Conservation (phyloP, 1,139 yeast genomes). For the Kodamaea anthophila region DNA sequence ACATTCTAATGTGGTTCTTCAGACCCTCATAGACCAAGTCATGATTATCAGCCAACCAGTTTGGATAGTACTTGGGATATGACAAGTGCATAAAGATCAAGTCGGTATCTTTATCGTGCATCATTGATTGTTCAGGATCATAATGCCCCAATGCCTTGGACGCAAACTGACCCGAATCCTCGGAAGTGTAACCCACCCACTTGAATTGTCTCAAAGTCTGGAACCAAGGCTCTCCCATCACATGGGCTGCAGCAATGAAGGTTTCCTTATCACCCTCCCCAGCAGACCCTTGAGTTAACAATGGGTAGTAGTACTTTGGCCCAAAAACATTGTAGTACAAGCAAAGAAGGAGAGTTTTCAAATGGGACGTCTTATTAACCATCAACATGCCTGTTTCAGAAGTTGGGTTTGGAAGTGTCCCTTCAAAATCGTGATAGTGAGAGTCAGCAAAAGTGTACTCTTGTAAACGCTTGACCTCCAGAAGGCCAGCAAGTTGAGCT, state of each 20-base stretch:
- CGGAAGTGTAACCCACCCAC: constrained; percentile 48
- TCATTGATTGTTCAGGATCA: constrained; percentile 39
- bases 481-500: constrained; percentile 16
- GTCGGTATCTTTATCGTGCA: constrained; percentile 19
- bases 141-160: constrained; percentile 59
- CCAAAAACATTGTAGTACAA: constrained; percentile 59
- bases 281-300: constrained; percentile 61
- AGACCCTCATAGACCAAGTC: constrained; percentile 34
- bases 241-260: constrained; percentile 58
- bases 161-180: constrained; percentile 29
- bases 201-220: constrained; percentile 45
- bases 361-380: constrained; percentile 47
- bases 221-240: constrained; percentile 42
- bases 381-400: constrained; percentile 61
- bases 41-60: constrained; percentile 39
- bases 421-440: constrained; percentile 49
- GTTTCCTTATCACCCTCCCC: constrained; percentile 74
- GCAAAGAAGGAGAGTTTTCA: constrained; percentile 44
- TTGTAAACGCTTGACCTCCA: constrained; percentile 20
- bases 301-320: constrained; percentile 52
- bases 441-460: constrained; percentile 31
- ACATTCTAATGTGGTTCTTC: constrained; percentile 43
- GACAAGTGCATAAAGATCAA: constrained; percentile 53
- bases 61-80: constrained; percentile 58
- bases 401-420: constrained; percentile 56